Evolutionary conservation across 495 filamentous ascomycete genomes (phyloP), one percentile per base, ranked within the genome.

Genomic region (Penicillium bialowiezense): DNA sequence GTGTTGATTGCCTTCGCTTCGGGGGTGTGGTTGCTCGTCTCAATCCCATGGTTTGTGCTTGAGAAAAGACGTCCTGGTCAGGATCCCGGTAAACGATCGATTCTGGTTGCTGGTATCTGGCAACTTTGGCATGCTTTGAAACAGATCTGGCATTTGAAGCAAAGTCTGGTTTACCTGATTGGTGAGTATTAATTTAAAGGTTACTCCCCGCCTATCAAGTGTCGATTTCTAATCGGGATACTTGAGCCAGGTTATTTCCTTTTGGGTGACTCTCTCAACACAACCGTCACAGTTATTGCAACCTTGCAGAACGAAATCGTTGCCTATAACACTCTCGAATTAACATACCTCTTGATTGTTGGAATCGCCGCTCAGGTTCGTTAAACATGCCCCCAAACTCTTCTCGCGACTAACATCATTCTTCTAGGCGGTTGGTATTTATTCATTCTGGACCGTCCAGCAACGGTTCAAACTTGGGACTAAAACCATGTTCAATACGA

Each of bases 1-100:
- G 83, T 84, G 1, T 65, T 85, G 5, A 81, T 87, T 39, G 80
- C 83, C 5, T 85, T 85, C 63, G 79, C 72, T 2, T 83, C 76
- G 21, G 81, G 81, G 12, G 74, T 85, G 15, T 85, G 82, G 82
- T 44, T 86, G 12, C 65, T 81, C 5, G 52, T 84, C 14, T 77
- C 78, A 12, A 52, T 85, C 28, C 82, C 82, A 1, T 86, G 82
- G 82, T 85, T 85, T 59, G 55, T 83, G 35, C 53, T 84, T 3
- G 82, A 86, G 59, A 85, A 85, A 61, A 65, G 77, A 12, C 69
- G 82, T 5, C 80, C 82, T 1, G 83, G 83, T 5, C 78, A 82
- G 50, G 69, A 74, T 42, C 68, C 75, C 3, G 62, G 64, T n/a
- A 59, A 61, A 15, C 62, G 64, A 51, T 71, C 71, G 39, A 69